A percentile compares a stretch with the other conserved stretches of the same genome.
phyloP scores from a whole-genome alignment of 1,139 yeast species.

The Magnusiomyces tetraspermus region DNA sequence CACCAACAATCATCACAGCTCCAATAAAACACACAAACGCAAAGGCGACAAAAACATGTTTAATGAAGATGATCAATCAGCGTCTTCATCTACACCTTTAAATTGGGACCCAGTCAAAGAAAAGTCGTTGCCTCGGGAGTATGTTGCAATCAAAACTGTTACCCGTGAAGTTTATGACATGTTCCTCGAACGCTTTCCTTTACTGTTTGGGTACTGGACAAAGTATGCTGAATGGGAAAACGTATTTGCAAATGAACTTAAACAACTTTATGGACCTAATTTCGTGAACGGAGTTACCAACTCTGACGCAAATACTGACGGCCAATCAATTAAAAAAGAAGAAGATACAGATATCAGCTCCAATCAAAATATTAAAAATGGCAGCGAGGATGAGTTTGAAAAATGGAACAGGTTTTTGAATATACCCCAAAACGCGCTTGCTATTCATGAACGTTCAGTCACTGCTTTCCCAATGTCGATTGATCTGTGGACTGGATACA shows the following conservation, averaged over 20 bases:
- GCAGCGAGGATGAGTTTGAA: slow-evolving; percentile 2
- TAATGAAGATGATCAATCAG: background rate
- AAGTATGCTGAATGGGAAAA: slow-evolving; percentile 63
- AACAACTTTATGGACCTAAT: background rate
- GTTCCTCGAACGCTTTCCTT: slow-evolving; percentile 56
- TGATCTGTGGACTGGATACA: slow-evolving; percentile 64
- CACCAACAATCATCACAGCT: background rate
- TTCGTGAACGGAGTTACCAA: background rate
- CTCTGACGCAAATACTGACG: background rate
- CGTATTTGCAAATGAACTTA: slow-evolving; percentile 29
- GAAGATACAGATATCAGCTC: slow-evolving; percentile 23
- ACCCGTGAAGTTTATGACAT: slow-evolving; percentile 44
- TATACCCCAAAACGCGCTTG: background rate
- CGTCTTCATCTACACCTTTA: background rate
- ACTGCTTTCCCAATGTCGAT: slow-evolving; percentile 45
- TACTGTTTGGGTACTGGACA: slow-evolving; percentile 70
- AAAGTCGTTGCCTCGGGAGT: slow-evolving; percentile 29
- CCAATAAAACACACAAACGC: background rate
- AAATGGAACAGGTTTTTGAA: slow-evolving; percentile 31
- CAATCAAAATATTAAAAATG: background rate
- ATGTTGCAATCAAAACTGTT: slow-evolving; percentile 37
- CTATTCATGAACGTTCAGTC: slow-evolving; percentile 40
- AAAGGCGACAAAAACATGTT: background rate
- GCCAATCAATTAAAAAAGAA: background rate
- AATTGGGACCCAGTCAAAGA: background rate